Evolutionary conservation across 2,329 filamentous ascomycete species (phyloP).

Genomic region (Atkinsonella texensis): DNA sequence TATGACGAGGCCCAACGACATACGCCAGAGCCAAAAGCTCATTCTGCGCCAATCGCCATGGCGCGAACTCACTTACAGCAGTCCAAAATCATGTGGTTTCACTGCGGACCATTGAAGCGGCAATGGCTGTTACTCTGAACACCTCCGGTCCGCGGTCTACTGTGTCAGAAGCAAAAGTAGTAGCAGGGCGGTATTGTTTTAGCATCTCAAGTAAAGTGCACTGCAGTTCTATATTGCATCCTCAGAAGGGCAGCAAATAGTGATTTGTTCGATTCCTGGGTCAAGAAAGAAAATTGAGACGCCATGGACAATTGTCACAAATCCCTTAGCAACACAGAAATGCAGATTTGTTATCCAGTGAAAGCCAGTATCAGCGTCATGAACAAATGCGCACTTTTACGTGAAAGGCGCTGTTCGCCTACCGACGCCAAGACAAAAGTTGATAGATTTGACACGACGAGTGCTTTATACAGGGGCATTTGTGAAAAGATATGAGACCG

Average conservation of each 20-base stretch:
- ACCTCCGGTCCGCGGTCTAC: too few species aligned
- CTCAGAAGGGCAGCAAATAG: background rate
- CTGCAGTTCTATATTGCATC: background rate
- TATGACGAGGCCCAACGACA: too few species aligned
- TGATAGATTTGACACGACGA: background rate
- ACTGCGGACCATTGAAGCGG: too few species aligned
- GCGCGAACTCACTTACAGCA: too few species aligned
- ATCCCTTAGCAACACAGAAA: background rate
- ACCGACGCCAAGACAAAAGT: background rate
- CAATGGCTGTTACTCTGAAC: too few species aligned
- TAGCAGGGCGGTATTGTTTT: background rate
- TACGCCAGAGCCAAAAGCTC: too few species aligned
- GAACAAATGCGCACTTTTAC: background rate
- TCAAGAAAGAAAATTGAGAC: background rate
- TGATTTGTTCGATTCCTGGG: background rate
- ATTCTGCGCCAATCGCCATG: too few species aligned
- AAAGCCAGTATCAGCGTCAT: background rate
- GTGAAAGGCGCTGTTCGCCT: background rate
- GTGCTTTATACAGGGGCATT: slow-evolving; percentile 42
- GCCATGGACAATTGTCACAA: background rate
- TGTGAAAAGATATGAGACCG: slow-evolving; percentile 56
- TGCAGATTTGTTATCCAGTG: background rate
- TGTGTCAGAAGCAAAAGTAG: too few species aligned
- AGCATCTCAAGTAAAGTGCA: background rate
- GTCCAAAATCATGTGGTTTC: too few species aligned